These are phyloP conservation scores for Apiospora phragmitis DNA, from an alignment of 2,329 filamentous ascomycete species.

Conservation along the genomic window DNA sequence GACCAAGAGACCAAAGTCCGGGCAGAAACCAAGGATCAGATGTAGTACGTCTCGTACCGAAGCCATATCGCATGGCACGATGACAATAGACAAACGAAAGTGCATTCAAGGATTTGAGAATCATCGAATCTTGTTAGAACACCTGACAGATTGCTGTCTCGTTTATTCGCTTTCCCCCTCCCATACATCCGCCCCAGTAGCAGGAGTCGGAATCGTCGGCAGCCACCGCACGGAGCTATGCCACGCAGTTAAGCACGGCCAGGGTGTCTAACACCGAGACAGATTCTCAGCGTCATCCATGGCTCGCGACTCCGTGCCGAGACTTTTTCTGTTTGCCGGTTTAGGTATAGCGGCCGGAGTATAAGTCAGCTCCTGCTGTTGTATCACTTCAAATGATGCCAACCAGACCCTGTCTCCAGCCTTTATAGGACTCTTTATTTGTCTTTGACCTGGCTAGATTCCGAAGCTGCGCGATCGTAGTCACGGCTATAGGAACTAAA, in stretches of 20 bases:
- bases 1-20: background rate
- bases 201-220: background rate
- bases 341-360: background rate
- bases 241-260: background rate
- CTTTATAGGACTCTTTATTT: background rate
- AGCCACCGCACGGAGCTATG: background rate
- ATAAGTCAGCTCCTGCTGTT: background rate
- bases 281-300: background rate
- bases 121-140: no score
- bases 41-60: background rate
- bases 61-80: background rate
- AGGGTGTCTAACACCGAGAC: background rate
- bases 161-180: background rate
- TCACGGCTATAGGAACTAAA: background rate
- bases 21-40: background rate
- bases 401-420: background rate
- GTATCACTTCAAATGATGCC: background rate
- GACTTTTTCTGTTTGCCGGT: background rate
- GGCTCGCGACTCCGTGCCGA: background rate
- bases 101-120: no score
- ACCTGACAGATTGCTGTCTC: no score
- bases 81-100: background rate
- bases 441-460: background rate
- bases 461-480: background rate
- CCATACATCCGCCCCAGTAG: background rate